Conservation (phyloP, 306 rosid genomes). For the Hippophae gyantsensis region DNA sequence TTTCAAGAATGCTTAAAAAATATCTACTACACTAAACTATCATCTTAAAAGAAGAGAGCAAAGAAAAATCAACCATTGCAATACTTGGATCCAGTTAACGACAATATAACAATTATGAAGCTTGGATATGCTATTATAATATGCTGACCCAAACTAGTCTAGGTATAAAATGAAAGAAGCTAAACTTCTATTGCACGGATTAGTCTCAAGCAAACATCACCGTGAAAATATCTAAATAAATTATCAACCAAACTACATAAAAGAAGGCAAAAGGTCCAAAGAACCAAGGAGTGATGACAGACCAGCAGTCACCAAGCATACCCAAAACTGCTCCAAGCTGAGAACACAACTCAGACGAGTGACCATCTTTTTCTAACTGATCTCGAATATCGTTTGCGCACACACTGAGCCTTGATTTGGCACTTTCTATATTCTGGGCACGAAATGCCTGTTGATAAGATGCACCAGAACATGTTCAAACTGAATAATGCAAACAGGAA, state of each 20-base stretch:
- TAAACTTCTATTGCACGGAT: too few species aligned
- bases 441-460: constrained; percentile 69
- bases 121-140: too few species aligned
- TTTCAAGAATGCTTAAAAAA: too few species aligned
- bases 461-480: background rate
- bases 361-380: constrained; percentile 62
- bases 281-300: constrained; percentile 19
- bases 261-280: background rate
- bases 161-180: too few species aligned
- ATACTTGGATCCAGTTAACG: too few species aligned
- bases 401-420: constrained; percentile 77
- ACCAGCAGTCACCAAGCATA: constrained; percentile 99
- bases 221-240: constrained; percentile 1
- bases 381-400: constrained; percentile 76
- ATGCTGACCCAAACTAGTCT: too few species aligned
- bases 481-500: background rate
- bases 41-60: too few species aligned
- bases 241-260: constrained; percentile 31
- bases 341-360: constrained; percentile 75
- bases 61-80: too few species aligned
- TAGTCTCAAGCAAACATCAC: background rate
- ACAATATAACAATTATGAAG: too few species aligned
- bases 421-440: constrained; percentile 86
- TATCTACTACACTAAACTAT: too few species aligned
- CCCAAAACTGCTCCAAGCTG: constrained; percentile 99